These are phyloP conservation scores for Sugiyamaella lignohabitans DNA, from an alignment of 805 yeast genomes.

Conservation along the genomic window DNA sequence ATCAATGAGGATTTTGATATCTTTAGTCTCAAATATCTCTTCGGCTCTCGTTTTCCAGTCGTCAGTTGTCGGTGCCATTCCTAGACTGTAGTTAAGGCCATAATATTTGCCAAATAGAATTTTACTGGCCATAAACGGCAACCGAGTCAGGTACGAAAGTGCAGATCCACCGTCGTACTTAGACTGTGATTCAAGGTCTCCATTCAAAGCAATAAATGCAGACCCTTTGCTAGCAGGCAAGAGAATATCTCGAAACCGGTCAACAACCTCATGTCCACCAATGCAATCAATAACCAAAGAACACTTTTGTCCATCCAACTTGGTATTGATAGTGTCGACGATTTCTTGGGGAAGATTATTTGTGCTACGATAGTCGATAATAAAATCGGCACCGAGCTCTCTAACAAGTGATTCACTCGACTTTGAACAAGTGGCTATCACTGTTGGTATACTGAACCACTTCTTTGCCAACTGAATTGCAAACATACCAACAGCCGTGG, in stretches of 20 bases:
- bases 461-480: conserved; percentile 52
- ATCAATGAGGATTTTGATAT: conserved; percentile 46
- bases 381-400: conserved; percentile 51
- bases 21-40: conserved; percentile 42
- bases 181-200: conserved; percentile 35
- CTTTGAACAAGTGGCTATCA: conserved; percentile 51
- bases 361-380: conserved; percentile 43
- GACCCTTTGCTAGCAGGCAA: conserved; percentile 44
- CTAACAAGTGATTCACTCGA: conserved; percentile 41
- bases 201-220: conserved; percentile 48
- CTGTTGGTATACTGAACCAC: conserved; percentile 39
- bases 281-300: conserved; percentile 61
- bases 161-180: neutral
- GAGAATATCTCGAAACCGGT: conserved; percentile 38
- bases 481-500: conserved; percentile 59
- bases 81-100: neutral
- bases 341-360: neutral
- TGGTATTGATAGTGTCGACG: neutral
- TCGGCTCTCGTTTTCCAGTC: conserved; percentile 38
- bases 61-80: neutral
- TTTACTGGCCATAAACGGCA: neutral
- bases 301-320: conserved; percentile 31
- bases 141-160: neutral
- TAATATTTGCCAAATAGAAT: neutral
- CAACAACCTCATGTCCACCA: conserved; percentile 50